Percentiles rank a stretch among this genome's conserved stretches.
Conservation (phyloP, 768 basidiomycete genomes). For the Chiua virens region DNA sequence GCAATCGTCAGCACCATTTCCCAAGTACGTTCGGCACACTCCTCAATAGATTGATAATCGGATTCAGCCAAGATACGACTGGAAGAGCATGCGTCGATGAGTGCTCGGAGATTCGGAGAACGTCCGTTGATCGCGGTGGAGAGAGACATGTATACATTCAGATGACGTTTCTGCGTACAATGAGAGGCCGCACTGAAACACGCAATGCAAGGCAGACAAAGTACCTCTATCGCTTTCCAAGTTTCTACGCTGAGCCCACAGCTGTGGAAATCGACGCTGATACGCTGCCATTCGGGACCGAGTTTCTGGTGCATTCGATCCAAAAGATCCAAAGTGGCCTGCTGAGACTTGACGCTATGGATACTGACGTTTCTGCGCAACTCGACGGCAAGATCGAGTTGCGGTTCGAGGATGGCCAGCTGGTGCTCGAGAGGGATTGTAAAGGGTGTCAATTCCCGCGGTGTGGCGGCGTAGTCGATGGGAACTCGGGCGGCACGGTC, state of each 20-base stretch:
- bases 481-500: conserved; percentile 82
- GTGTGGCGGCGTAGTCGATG: conserved; percentile 46
- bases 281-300: conserved; percentile 53
- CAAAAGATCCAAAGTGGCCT: conserved; percentile 68
- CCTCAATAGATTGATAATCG: conserved; percentile 71
- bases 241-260: conserved; percentile 81
- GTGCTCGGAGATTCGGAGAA: conserved; percentile 56
- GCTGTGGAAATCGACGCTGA: conserved; percentile 89
- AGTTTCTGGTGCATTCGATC: conserved; percentile 56
- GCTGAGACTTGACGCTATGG: conserved; percentile 81
- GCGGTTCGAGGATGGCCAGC: conserved; percentile 72
- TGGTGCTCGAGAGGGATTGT: conserved; percentile 81
- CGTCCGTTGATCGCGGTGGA: conserved; percentile 84
- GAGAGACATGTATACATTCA: conserved; percentile 83
- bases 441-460: conserved; percentile 71
- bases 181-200: conserved; percentile 7
- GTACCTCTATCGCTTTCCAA: conserved; percentile 74
- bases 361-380: conserved; percentile 76
- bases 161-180: conserved; percentile 55
- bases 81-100: conserved; percentile 64
- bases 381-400: conserved; percentile 83
- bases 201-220: conserved; percentile 3
- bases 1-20: conserved; percentile 74
- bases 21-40: conserved; percentile 65
- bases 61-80: conserved; percentile 83